Evolutionary conservation across 2,329 filamentous ascomycete genomes (phyloP).

Genomic region (Cucurbitaria berberidis): DNA sequence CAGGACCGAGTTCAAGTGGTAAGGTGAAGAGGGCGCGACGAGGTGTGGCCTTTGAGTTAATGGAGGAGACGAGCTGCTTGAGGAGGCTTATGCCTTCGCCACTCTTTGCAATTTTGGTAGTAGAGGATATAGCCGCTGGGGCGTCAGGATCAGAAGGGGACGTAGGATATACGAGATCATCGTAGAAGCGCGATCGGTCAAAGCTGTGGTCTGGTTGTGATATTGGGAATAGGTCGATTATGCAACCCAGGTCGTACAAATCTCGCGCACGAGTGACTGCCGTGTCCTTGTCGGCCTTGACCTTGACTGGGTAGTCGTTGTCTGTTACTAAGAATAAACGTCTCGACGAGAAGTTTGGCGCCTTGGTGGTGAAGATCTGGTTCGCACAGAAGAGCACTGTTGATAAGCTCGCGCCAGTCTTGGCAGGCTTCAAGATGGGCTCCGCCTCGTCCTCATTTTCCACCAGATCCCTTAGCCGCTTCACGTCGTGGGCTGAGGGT

Average conservation of each 20-base stretch:
- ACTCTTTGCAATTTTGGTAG: slow-evolving; percentile 68
- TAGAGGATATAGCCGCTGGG: slow-evolving; percentile 59
- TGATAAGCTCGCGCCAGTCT: slow-evolving; percentile 77
- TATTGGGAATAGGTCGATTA: slow-evolving; percentile 92
- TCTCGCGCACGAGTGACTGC: slow-evolving; percentile 91
- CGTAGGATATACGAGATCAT: slow-evolving; percentile 88
- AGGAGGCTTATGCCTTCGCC: slow-evolving; percentile 80
- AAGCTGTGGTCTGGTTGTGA: slow-evolving; percentile 74
- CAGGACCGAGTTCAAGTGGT: slow-evolving; percentile 85
- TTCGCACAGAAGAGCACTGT: slow-evolving; percentile 95
- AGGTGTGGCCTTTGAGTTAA: slow-evolving; percentile 87
- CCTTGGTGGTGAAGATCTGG: slow-evolving; percentile 93
- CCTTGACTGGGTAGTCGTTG: slow-evolving; percentile 78
- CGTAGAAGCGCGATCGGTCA: slow-evolving; percentile 85
- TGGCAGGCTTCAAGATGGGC: slow-evolving; percentile 71
- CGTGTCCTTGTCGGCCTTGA: slow-evolving; percentile 74
- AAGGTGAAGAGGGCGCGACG: slow-evolving; percentile 86
- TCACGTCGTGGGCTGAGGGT: slow-evolving; percentile 86
- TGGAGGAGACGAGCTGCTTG: slow-evolving; percentile 80
- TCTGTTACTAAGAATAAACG: slow-evolving; percentile 96
- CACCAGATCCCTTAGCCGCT: slow-evolving; percentile 74
- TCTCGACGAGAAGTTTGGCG: slow-evolving; percentile 90
- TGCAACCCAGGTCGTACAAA: slow-evolving; percentile 89
- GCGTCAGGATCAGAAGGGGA: slow-evolving; percentile 71
- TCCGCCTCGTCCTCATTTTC: slow-evolving; percentile 77